These are phyloP conservation scores for Coniochaeta prunicola DNA, from an alignment of 2,329 filamentous ascomycete species.

Conservation along the genomic window DNA sequence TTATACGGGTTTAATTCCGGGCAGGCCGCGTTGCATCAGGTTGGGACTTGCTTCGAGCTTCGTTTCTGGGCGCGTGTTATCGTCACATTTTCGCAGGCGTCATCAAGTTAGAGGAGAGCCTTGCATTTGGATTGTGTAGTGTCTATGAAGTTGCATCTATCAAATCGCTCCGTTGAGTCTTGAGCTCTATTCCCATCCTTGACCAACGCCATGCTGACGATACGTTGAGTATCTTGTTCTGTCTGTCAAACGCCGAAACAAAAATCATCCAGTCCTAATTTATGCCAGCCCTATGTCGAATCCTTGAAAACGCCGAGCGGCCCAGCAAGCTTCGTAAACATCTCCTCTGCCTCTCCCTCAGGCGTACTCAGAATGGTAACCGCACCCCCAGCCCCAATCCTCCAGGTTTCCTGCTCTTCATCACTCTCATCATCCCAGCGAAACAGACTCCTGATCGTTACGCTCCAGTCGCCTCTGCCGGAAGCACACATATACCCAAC, in stretches of 20 bases:
- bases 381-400: conserved; percentile 82
- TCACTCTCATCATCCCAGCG: conserved; percentile 60
- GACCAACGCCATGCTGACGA: conserved; percentile 1
- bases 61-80: neutral
- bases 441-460: conserved; percentile 80
- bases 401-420: conserved; percentile 56
- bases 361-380: conserved; percentile 78
- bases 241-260: neutral
- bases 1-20: neutral
- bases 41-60: neutral
- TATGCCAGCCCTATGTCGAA: neutral
- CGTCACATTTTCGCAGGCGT: neutral
- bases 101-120: neutral
- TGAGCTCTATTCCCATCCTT: conserved; percentile 2
- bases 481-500: conserved; percentile 85
- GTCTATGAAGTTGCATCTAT: neutral
- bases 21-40: neutral
- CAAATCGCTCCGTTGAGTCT: conserved; percentile 14
- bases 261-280: neutral
- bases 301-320: conserved; percentile 44
- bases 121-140: neutral
- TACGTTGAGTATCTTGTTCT: conserved; percentile 17
- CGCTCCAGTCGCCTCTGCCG: conserved; percentile 82
- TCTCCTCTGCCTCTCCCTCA: conserved; percentile 81
- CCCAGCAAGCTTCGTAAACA: conserved; percentile 67